A percentile compares a stretch with the other conserved stretches of the same genome.
Evolutionary conservation across 2,329 filamentous ascomycete species (phyloP).

Genomic region (Aureobasidium sp.): DNA sequence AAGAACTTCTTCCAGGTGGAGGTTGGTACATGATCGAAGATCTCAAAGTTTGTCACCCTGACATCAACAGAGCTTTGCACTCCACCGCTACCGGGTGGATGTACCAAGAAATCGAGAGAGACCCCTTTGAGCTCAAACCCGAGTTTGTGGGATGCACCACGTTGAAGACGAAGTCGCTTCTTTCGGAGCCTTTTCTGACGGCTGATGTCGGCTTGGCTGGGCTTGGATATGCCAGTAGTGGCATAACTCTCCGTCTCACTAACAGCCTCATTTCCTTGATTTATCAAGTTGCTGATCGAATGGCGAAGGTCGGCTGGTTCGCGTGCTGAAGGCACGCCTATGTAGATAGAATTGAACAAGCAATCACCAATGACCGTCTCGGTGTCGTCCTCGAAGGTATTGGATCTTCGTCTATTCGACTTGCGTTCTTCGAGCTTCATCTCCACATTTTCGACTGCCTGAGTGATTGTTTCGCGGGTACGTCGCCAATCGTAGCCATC

Average conservation of each 20-base stretch:
- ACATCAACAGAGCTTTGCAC: slow-evolving; percentile 83
- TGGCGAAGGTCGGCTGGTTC: slow-evolving; percentile 74
- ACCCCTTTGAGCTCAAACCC: slow-evolving; percentile 86
- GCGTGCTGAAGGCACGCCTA: slow-evolving; percentile 72
- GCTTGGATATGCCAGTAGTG: slow-evolving; percentile 55
- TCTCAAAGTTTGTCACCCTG: slow-evolving; percentile 71
- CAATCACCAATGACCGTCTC: slow-evolving; percentile 89
- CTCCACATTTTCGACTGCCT: slow-evolving; percentile 84
- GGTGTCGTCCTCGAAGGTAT: slow-evolving; percentile 60
- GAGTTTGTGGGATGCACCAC: slow-evolving; percentile 90
- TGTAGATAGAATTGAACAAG: slow-evolving; percentile 98
- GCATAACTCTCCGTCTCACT: slow-evolving; percentile 88
- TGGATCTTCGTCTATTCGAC: slow-evolving; percentile 46
- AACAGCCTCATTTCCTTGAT: slow-evolving; percentile 61
- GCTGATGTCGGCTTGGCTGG: slow-evolving; percentile 37
- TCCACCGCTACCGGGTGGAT: slow-evolving; percentile 67
- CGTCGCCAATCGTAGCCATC: slow-evolving; percentile 95
- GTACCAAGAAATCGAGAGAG: slow-evolving; percentile 71
- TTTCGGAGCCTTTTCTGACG: slow-evolving; percentile 25
- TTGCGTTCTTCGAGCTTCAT: slow-evolving; percentile 68
- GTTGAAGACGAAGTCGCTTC: slow-evolving; percentile 58
- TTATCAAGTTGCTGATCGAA: slow-evolving; percentile 80
- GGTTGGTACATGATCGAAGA: slow-evolving; percentile 88
- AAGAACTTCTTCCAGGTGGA: slow-evolving; percentile 99
- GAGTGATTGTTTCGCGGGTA: slow-evolving; percentile 77